Conservation (phyloP, 495 filamentous ascomycete genomes). For the Podospora pseudoanserina region DNA sequence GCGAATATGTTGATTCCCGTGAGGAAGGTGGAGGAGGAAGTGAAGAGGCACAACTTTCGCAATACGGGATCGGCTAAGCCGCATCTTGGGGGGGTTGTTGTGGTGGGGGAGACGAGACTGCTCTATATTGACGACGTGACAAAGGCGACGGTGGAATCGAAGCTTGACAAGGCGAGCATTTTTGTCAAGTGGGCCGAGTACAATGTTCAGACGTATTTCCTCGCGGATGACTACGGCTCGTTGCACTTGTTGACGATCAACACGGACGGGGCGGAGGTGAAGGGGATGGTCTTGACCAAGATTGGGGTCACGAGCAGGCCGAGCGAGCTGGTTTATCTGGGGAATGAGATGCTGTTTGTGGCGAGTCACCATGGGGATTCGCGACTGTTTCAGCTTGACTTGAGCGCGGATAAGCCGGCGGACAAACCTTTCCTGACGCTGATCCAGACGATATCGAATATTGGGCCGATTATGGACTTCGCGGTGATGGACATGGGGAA, state of each 20-base stretch:
- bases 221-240: constrained; percentile 86
- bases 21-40: constrained; percentile 48
- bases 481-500: constrained; percentile 93
- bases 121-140: constrained; percentile 76
- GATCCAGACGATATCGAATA: constrained; percentile 75
- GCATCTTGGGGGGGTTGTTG: constrained; percentile 65
- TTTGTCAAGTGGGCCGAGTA: constrained; percentile 87
- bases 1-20: constrained; percentile 83
- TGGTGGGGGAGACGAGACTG: constrained; percentile 81
- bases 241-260: constrained; percentile 76
- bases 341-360: constrained; percentile 70
- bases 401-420: constrained; percentile 23
- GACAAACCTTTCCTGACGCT: constrained; percentile 50
- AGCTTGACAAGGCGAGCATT: constrained; percentile 67
- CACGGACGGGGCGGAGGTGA: constrained; percentile 55
- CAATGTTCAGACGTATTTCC: constrained; percentile 71
- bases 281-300: constrained; percentile 50
- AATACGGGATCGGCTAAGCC: constrained; percentile 46
- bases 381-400: constrained; percentile 60
- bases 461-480: constrained; percentile 90
- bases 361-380: constrained; percentile 92
- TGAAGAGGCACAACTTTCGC: constrained; percentile 50
- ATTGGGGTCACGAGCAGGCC: constrained; percentile 74
- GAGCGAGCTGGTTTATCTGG: constrained; percentile 73
- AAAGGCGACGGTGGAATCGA: constrained; percentile 54